Percentiles rank a stretch among this genome's conserved stretches.
These are phyloP conservation scores for Mycena belliarum DNA, from an alignment of 768 basidiomycete genomes.

Conservation along the genomic window DNA sequence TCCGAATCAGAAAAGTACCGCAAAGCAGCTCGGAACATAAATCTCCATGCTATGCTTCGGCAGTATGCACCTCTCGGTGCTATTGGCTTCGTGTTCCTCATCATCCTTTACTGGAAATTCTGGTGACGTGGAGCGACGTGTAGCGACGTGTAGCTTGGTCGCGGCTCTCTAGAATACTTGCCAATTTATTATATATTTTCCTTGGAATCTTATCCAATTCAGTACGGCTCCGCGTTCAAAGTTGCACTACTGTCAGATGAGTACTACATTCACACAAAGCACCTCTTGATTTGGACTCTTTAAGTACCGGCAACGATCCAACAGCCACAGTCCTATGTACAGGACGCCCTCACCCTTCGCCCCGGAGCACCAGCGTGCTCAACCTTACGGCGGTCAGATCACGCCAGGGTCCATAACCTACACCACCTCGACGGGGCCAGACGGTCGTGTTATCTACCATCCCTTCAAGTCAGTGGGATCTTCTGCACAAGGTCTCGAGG, in stretches of 20 bases:
- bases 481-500: neutral
- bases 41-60: constrained; percentile 88
- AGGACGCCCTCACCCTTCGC: constrained; percentile 29
- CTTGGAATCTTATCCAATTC: neutral
- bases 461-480: constrained; percentile 62
- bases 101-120: constrained; percentile 81
- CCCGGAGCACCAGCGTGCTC: constrained; percentile 25
- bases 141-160: neutral
- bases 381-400: constrained; percentile 44
- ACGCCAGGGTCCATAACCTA: constrained; percentile 72
- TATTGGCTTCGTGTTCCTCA: constrained; percentile 74
- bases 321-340: constrained; percentile 30
- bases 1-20: constrained; percentile 98
- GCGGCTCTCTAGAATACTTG: constrained; percentile 7
- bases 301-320: neutral
- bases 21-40: constrained; percentile 93
- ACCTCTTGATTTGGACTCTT: constrained; percentile 1
- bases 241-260: no score
- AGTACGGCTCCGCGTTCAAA: no score
- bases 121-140: constrained; percentile 40
- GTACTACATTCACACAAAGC: constrained; percentile 2
- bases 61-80: constrained; percentile 95
- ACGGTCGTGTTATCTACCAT: constrained; percentile 68
- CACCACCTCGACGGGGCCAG: constrained; percentile 60
- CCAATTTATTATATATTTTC: constrained; percentile 9